Conservation (phyloP, 164 flowering plant species). For the Piper longum region DNA sequence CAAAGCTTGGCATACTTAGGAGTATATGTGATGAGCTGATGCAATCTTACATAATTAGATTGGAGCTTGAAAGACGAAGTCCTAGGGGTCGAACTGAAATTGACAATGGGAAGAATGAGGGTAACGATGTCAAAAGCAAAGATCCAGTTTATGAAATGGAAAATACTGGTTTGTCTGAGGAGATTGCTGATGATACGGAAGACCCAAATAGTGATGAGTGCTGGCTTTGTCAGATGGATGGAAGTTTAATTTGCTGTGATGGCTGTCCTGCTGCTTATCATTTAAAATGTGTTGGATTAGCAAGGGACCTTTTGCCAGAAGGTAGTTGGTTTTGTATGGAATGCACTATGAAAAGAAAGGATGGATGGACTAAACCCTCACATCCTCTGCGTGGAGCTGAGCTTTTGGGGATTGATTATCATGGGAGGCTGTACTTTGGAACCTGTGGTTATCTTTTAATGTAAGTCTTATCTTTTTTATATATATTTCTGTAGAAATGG, state of each 20-base stretch:
- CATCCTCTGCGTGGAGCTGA: conserved; percentile 69
- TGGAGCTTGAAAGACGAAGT: conserved; percentile 59
- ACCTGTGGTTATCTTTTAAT: conserved; percentile 74
- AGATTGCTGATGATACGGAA: conserved; percentile 25
- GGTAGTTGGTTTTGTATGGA: conserved; percentile 98
- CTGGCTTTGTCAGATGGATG: conserved; percentile 95
- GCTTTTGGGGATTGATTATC: conserved; percentile 65
- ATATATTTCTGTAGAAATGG: background rate
- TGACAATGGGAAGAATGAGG: conserved; percentile 31
- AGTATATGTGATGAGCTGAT: conserved; percentile 79
- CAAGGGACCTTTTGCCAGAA: conserved; percentile 62
- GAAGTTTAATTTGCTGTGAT: conserved; percentile 89
- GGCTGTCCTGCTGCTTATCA: conserved; percentile 99
- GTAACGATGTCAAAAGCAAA: conserved; percentile 33
- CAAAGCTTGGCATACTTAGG: conserved; percentile 62
- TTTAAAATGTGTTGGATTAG: conserved; percentile 78
- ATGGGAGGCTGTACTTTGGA: conserved; percentile 50
- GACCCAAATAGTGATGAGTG: conserved; percentile 95
- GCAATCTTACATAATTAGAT: conserved; percentile 53
- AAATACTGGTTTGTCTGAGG: conserved; percentile 33
- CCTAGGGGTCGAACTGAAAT: conserved; percentile 20
- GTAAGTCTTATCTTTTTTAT: conserved; percentile 39
- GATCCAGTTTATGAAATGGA: conserved; percentile 22
- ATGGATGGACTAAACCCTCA: conserved; percentile 30
- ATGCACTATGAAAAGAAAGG: conserved; percentile 42